Evolutionary conservation across 495 filamentous ascomycete species (phyloP).

Genomic region (Lasiosphaeriaceae sp.): DNA sequence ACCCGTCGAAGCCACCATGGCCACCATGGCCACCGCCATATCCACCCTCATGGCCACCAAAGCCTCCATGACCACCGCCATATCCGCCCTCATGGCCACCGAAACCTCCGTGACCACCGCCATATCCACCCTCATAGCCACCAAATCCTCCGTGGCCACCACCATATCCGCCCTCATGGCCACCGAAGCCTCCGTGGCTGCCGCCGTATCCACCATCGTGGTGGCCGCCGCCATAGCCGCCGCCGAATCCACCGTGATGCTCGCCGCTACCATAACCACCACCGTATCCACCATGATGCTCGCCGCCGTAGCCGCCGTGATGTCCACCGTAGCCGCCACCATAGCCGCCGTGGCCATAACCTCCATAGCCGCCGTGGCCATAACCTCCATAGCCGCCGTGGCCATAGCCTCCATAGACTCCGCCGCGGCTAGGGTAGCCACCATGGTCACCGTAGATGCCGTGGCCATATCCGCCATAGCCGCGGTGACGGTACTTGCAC

Average conservation of each 20-base stretch:
- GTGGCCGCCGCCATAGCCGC: not conserved
- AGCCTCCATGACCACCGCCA: not conserved
- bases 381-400: constrained; percentile 2
- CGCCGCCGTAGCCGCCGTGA: constrained; percentile 1
- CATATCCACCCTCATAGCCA: not conserved
- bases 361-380: not conserved
- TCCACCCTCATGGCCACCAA: not conserved
- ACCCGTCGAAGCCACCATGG: not conserved
- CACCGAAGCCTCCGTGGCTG: not conserved
- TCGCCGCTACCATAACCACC: not conserved
- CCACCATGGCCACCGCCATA: not conserved
- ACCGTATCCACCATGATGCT: not conserved
- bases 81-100: not conserved
- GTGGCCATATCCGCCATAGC: constrained; percentile 5
- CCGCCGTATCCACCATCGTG: not conserved
- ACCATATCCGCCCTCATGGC: not conserved
- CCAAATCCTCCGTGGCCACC: not conserved
- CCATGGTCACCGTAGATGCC: constrained; percentile 2
- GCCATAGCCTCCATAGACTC: not conserved
- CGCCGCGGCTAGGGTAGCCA: not conserved
- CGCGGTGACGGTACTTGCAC: constrained; percentile 2
- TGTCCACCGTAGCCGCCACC: constrained; percentile 1
- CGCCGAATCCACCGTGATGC: not conserved
- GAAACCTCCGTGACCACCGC: not conserved
- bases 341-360: not conserved